Evolutionary conservation across 2,329 filamentous ascomycete species (phyloP).

Genomic region (Parafenestella ontariensis): DNA sequence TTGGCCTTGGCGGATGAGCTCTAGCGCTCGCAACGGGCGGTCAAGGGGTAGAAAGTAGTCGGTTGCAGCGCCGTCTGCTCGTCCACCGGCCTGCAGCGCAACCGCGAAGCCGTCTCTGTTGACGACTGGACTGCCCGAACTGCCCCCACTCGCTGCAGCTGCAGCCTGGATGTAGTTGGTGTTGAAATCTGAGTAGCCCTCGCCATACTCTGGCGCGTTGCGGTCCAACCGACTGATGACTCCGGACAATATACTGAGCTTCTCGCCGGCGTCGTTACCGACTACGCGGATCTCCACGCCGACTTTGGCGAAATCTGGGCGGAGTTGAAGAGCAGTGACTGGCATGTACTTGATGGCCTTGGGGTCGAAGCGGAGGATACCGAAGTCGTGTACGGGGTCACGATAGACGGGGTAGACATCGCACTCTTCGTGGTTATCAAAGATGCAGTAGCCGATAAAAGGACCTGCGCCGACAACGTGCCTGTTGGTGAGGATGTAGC

Average conservation of each 20-base stretch:
- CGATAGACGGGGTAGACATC: slow-evolving; percentile 97
- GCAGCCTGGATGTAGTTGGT: slow-evolving; percentile 97
- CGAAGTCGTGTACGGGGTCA: slow-evolving; percentile 98
- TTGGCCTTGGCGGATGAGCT: slow-evolving; percentile 79
- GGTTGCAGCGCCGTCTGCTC: slow-evolving; percentile 92
- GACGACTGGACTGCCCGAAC: slow-evolving; percentile 97
- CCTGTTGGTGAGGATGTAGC: slow-evolving; percentile 66
- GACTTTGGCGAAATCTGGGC: slow-evolving; percentile 85
- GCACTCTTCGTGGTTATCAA: slow-evolving; percentile 97
- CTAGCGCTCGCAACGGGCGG: slow-evolving; percentile 83
- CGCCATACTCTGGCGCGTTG: slow-evolving; percentile 93
- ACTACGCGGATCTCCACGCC: slow-evolving; percentile 96
- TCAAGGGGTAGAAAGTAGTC: slow-evolving; percentile 97
- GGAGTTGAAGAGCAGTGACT: slow-evolving; percentile 77
- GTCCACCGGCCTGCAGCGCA: slow-evolving; percentile 90
- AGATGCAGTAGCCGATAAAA: slow-evolving; percentile 98
- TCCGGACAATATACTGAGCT: slow-evolving; percentile 95
- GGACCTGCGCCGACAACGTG: slow-evolving; percentile 95
- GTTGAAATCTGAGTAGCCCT: slow-evolving; percentile 98
- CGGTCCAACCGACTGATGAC: slow-evolving; percentile 95
- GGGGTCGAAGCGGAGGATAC: slow-evolving; percentile 94
- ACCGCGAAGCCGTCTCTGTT: slow-evolving; percentile 93
- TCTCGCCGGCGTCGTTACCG: slow-evolving; percentile 97
- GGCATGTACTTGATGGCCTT: slow-evolving; percentile 98
- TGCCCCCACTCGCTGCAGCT: slow-evolving; percentile 93